Evolutionary conservation across 768 basidiomycete species (phyloP), one percentile per base, ranked within the genome.

Genomic region (Calvatia gigantea): DNA sequence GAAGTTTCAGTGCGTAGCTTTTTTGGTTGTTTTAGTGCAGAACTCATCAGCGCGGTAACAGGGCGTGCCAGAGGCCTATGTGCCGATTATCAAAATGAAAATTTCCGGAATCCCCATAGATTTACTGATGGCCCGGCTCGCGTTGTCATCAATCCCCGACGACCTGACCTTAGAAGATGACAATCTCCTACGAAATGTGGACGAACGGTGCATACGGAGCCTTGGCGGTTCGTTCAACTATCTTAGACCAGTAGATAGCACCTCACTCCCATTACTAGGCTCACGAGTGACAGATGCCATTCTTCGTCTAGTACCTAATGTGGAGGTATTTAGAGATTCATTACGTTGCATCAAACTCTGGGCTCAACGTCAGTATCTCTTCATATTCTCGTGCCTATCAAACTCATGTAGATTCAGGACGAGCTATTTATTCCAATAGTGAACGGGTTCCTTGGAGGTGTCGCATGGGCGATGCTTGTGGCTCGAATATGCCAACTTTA

Each of bases 401-500:
- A 8, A 53, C 57, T 32, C 51, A 54, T 38, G 28, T 38, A 33
- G 33, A 28, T 25, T 39, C 65, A 98, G 95, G 86, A 63, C 81
- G 94, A 73, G 97, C 95, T 23, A 96, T 99, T 58, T 98, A 98
- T 71, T 96, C 94, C 0, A 99, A 99, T 69, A n/a, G 93, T 98
- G 9, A 94, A 94, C 63, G 97, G 96, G 17, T 99, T 98, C 70
- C 81, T 96, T 29, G 97, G 97, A 54, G 97, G 97, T 65, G 96
- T 98, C 1, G 96, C 95, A 27, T 99, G 97, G 97, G 92, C 96
- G 3, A 90, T 98, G 78, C 83, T 98, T 37, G 95, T 98, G n/a
- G 97, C 97, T 48, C 87, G 97, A 70, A 94, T 98, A 80, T 99
- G 97, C 74, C 97, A 99, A 66, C 73, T 99, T 52, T 99, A 98